phyloP scores from a whole-genome alignment of 2,329 filamentous ascomycete genomes.

The Xylariaceae sp. region DNA sequence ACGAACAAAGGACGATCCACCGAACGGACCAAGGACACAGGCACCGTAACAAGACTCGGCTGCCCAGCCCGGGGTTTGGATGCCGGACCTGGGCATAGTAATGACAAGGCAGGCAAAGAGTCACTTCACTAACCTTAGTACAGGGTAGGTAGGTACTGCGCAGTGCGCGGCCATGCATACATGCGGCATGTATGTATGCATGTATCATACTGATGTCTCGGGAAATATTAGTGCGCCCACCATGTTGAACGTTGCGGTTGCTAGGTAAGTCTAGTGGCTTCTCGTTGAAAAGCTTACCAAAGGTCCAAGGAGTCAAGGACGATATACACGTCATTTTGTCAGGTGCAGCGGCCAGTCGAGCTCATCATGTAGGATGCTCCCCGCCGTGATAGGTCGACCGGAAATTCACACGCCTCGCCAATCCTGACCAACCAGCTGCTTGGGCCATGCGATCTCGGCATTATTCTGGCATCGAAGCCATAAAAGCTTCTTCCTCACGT shows the following conservation, averaged over 20 bases:
- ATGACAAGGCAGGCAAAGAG: no score
- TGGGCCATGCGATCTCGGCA: slow-evolving; percentile 23
- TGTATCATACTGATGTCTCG: slow-evolving; percentile 5
- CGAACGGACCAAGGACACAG: slow-evolving; percentile 5
- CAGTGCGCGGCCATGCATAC: no score
- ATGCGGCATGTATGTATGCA: no score
- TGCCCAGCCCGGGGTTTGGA: no score
- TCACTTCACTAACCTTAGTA: no score
- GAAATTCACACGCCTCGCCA: slow-evolving; percentile 1
- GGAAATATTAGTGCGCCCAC: slow-evolving; percentile 14
- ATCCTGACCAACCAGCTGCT: slow-evolving; percentile 15
- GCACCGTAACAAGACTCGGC: no score
- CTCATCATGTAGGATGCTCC: slow-evolving; percentile 24
- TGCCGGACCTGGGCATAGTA: no score
- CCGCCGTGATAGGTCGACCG: slow-evolving; percentile 24
- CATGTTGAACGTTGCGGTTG: slow-evolving; percentile 27
- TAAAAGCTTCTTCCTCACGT: slow-evolving; percentile 11
- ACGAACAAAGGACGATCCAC: slow-evolving; percentile 11
- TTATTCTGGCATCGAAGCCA: slow-evolving; percentile 19
- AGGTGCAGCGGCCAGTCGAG: neutral
- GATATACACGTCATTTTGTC: slow-evolving; percentile 1
- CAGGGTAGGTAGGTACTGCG: no score
- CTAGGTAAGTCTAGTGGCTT: slow-evolving; percentile 8
- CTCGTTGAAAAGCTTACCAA: slow-evolving; percentile 9
- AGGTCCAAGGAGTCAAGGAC: slow-evolving; percentile 18